Evolutionary conservation across 1,284 basidiomycete species (phyloP).

Genomic region (Schizophyllum commune): DNA sequence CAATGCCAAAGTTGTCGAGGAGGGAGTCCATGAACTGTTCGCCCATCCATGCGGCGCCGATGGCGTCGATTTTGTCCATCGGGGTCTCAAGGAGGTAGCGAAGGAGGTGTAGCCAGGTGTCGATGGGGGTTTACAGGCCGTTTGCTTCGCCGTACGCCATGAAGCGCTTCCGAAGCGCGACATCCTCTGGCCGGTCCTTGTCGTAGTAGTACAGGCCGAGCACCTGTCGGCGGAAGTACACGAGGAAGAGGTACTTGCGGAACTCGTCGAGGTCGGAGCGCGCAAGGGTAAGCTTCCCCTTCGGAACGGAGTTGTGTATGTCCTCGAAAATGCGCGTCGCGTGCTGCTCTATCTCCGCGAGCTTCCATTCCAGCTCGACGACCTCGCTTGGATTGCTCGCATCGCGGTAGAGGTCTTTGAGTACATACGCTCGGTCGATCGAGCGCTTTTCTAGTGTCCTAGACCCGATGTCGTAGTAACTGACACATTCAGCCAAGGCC

Average conservation of each 20-base stretch:
- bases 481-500: slow-evolving; percentile 12
- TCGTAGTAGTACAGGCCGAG: slow-evolving; percentile 17
- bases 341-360: slow-evolving; percentile 19
- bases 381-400: slow-evolving; percentile 12
- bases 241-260: slow-evolving; percentile 25
- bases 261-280: slow-evolving; percentile 19
- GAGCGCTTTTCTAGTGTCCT: slow-evolving; percentile 14
- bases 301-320: slow-evolving; percentile 13
- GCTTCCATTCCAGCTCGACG: slow-evolving; percentile 19
- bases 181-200: slow-evolving; percentile 15
- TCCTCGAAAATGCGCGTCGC: slow-evolving; percentile 15
- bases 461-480: slow-evolving; percentile 18
- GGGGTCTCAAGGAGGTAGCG: slow-evolving; percentile 24
- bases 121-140: slow-evolving; percentile 15
- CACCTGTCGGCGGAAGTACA: slow-evolving; percentile 21
- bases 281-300: slow-evolving; percentile 12
- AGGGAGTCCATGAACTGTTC: not conserved
- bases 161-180: slow-evolving; percentile 16
- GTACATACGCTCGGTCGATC: slow-evolving; percentile 19
- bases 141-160: slow-evolving; percentile 15
- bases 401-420: slow-evolving; percentile 20
- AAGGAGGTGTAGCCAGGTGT: slow-evolving; percentile 24
- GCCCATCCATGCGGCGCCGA: slow-evolving; percentile 15
- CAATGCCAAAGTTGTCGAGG: not conserved
- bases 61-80: slow-evolving; percentile 19